Percentiles rank a stretch among this genome's conserved stretches.
Evolutionary conservation across 192 early-diverging fungal species (phyloP).

Genomic region (Diversispora eburnea): DNA sequence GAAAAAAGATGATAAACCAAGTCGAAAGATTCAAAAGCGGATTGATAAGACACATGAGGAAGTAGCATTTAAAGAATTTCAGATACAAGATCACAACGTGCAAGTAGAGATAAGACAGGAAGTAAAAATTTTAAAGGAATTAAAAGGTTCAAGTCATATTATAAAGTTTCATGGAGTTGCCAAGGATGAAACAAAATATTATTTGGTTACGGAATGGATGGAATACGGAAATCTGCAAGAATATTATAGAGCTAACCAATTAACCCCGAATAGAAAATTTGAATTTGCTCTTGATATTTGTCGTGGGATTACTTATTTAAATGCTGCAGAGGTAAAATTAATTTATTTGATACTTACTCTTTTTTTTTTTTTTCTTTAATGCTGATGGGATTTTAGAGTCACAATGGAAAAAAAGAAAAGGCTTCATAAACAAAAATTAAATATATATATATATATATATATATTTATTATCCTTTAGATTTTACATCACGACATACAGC

Average conservation of each 20-base stretch:
- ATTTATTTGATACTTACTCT: background rate
- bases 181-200: conserved; percentile 28
- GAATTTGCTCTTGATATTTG: conserved; percentile 38
- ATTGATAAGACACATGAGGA: background rate
- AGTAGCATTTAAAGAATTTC: background rate
- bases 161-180: conserved; percentile 15
- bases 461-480: too few species aligned
- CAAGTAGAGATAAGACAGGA: conserved; percentile 2
- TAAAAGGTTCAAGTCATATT: conserved; percentile 16
- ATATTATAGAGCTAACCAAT: conserved; percentile 27
- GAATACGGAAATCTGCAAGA: conserved; percentile 38
- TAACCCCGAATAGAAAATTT: conserved; percentile 29
- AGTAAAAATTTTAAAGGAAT: conserved; percentile 20
- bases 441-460: too few species aligned
- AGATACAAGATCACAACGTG: background rate
- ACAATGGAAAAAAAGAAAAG: too few species aligned
- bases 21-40: too few species aligned
- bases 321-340: conserved; percentile 12
- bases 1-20: too few species aligned
- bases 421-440: too few species aligned
- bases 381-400: too few species aligned
- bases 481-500: conserved; percentile 24
- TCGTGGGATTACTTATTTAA: conserved; percentile 37
- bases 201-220: conserved; percentile 39
- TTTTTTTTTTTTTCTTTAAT: too few species aligned